These are phyloP conservation scores for Urtica urens DNA, from an alignment of 306 rosid genomes.

Conservation along the genomic window DNA sequence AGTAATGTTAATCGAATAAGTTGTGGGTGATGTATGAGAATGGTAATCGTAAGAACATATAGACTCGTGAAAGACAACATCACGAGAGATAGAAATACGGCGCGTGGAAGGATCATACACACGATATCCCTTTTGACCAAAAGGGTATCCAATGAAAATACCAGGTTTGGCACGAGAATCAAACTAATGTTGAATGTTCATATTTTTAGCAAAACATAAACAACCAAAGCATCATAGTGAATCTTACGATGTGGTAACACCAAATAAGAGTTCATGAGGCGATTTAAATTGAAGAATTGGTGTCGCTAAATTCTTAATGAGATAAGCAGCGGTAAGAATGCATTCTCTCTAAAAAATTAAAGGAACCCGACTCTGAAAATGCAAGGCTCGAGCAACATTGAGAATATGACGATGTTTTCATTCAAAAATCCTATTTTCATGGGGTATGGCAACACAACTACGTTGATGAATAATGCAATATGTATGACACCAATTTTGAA, in stretches of 20 bases:
- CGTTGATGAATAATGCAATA: too few relatives aligned
- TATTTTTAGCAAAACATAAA: too few relatives aligned
- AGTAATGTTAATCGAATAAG: neutral
- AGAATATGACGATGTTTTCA: neutral
- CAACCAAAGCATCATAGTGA: neutral
- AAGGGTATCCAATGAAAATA: too few relatives aligned
- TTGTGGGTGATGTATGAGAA: neutral
- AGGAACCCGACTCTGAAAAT: neutral
- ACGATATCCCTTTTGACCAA: too few relatives aligned
- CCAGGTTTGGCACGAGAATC: too few relatives aligned
- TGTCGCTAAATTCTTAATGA: neutral
- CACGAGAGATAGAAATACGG: neutral
- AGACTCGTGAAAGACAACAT: neutral
- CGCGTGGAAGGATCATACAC: neutral
- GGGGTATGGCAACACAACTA: too few relatives aligned
- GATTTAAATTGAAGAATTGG: neutral
- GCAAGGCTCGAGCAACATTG: neutral
- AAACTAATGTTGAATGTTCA: too few relatives aligned
- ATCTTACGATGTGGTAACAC: neutral
- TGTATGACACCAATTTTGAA: too few relatives aligned
- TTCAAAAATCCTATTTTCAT: slow-evolving; percentile 3
- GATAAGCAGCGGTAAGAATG: neutral
- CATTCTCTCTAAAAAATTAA: slow-evolving; percentile 1
- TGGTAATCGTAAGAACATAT: neutral
- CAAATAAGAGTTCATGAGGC: slow-evolving; percentile 5